Conservation (phyloP, 768 basidiomycete species). For the Termitomyces sp. region DNA sequence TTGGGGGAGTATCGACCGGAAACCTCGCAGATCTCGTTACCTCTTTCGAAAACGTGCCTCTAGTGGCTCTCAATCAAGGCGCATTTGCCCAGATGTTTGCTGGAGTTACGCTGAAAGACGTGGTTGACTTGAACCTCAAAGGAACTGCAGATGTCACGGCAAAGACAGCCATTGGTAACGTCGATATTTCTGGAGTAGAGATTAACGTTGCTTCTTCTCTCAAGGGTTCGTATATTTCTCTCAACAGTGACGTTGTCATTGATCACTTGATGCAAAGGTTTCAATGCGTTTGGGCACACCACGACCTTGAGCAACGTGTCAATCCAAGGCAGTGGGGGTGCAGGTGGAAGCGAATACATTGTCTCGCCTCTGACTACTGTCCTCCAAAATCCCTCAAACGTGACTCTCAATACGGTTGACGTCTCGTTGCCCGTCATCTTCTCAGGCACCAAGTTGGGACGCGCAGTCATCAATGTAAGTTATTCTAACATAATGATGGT, state of each 20-base stretch:
- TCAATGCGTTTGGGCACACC: slow-evolving; percentile 52
- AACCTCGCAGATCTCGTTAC: slow-evolving; percentile 58
- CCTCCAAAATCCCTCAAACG: slow-evolving; percentile 63
- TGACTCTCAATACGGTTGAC: slow-evolving; percentile 54
- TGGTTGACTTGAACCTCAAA: slow-evolving; percentile 42
- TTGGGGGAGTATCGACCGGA: slow-evolving; percentile 66
- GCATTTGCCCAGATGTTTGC: slow-evolving; percentile 57
- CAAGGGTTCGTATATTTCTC: slow-evolving; percentile 32
- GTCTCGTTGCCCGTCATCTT: slow-evolving; percentile 57
- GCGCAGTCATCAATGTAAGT: slow-evolving; percentile 52
- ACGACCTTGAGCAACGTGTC: slow-evolving; percentile 51
- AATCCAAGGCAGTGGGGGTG: slow-evolving; percentile 61
- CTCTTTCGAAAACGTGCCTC: slow-evolving; percentile 49
- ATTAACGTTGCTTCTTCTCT: slow-evolving; percentile 57
- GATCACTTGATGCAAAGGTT: slow-evolving; percentile 31
- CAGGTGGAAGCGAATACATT: slow-evolving; percentile 55
- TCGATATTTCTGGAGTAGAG: slow-evolving; percentile 59
- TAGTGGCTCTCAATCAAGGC: slow-evolving; percentile 48
- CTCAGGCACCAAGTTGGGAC: slow-evolving; percentile 51
- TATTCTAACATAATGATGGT: background rate
- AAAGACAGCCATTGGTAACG: slow-evolving; percentile 58
- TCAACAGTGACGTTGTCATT: background rate
- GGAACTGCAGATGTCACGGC: slow-evolving; percentile 57
- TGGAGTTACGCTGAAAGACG: slow-evolving; percentile 45
- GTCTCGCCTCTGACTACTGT: slow-evolving; percentile 50